Evolutionary conservation across 1,284 basidiomycete species (phyloP).

Genomic region (Marasmius fiardii): DNA sequence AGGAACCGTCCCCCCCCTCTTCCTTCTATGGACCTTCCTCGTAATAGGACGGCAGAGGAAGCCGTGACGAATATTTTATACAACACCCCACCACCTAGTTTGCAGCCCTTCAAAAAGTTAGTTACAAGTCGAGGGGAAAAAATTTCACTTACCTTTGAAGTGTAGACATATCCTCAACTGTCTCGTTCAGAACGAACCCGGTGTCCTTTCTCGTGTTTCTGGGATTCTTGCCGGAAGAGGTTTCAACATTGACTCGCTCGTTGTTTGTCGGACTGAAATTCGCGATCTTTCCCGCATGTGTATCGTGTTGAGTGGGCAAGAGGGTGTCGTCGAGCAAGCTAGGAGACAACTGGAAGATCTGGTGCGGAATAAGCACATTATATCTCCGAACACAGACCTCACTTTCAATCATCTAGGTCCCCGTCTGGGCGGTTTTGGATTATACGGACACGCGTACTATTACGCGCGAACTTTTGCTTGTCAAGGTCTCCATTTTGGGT

Average conservation of each 20-base stretch:
- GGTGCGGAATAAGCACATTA: constrained; percentile 45
- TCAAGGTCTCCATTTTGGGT: constrained; percentile 94
- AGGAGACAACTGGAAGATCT: constrained; percentile 91
- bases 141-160: constrained; percentile 10
- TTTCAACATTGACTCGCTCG: constrained; percentile 99
- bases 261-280: constrained; percentile 98
- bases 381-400: constrained; percentile 2
- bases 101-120: constrained; percentile 93
- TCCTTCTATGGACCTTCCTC: constrained; percentile 73
- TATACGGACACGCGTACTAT: constrained; percentile 91
- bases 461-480: constrained; percentile 84
- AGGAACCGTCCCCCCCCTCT: constrained; percentile 70
- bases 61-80: constrained; percentile 95
- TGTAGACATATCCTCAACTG: constrained; percentile 93
- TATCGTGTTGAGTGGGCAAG: constrained; percentile 94
- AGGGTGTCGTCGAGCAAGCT: constrained; percentile 97
- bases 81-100: constrained; percentile 91
- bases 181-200: constrained; percentile 99
- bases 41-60: constrained; percentile 83
- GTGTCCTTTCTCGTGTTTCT: constrained; percentile 95
- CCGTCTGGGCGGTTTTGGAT: constrained; percentile 96
- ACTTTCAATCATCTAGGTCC: constrained; percentile 56
- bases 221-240: constrained; percentile 96
- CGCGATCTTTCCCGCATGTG: constrained; percentile 98
- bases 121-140: constrained; percentile 22